phyloP scores from a whole-genome alignment of 2,329 filamentous ascomycete species.

The Orbilia brochopaga region DNA sequence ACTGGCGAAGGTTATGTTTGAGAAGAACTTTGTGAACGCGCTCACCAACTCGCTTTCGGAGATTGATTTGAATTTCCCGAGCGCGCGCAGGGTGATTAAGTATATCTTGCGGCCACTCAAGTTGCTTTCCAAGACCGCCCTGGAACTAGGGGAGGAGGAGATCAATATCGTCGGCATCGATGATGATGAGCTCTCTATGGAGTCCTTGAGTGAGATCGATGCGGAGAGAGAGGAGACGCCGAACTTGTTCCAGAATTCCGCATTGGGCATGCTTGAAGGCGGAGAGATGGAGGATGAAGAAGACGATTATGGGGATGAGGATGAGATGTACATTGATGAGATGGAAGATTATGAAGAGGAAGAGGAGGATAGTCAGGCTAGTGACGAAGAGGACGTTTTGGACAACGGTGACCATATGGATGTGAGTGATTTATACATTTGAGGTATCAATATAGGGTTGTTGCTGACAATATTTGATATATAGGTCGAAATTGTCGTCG shows the following conservation, averaged over 20 bases:
- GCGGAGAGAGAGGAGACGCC: conserved; percentile 87
- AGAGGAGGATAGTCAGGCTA: conserved; percentile 83
- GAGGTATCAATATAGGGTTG: not conserved
- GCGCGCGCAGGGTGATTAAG: conserved; percentile 91
- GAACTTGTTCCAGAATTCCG: conserved; percentile 94
- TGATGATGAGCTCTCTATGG: conserved; percentile 85
- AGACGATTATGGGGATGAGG: conserved; percentile 68
- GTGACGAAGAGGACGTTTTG: conserved; percentile 79
- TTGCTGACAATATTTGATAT: conserved; percentile 54
- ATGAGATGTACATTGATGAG: conserved; percentile 91
- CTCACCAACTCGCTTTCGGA: conserved; percentile 92
- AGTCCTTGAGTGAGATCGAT: conserved; percentile 83
- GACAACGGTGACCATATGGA: conserved; percentile 53
- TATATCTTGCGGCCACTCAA: conserved; percentile 91
- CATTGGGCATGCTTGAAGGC: conserved; percentile 90
- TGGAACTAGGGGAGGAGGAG: conserved; percentile 74
- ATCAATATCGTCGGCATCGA: conserved; percentile 64
- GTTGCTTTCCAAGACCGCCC: conserved; percentile 83
- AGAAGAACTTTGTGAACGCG: conserved; percentile 91
- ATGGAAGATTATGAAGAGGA: conserved; percentile 75
- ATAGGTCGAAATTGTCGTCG: conserved; percentile 77
- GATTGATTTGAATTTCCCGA: conserved; percentile 91
- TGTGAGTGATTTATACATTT: conserved; percentile 50
- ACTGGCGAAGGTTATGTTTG: conserved; percentile 93
- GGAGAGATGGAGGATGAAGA: conserved; percentile 82